phyloP scores from a whole-genome alignment of 2,329 filamentous ascomycete genomes.

The Aspergillus novoparasiticus region DNA sequence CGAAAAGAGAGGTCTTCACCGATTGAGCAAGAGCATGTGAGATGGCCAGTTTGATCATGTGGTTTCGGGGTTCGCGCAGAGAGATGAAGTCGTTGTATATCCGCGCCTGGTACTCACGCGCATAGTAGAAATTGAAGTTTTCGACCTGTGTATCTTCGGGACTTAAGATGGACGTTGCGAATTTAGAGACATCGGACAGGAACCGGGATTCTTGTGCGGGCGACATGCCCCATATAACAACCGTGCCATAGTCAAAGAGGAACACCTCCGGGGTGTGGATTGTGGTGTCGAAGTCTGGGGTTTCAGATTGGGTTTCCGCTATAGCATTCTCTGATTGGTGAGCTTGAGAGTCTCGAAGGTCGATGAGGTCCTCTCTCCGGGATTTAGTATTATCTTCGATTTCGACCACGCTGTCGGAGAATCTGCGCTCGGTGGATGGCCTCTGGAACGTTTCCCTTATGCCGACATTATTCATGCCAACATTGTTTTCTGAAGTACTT shows the following conservation, averaged over 20 bases:
- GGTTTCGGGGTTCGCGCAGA: slow-evolving; percentile 87
- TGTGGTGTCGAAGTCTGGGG: slow-evolving; percentile 78
- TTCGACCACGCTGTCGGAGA: slow-evolving; percentile 68
- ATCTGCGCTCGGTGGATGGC: slow-evolving; percentile 64
- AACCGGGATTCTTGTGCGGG: slow-evolving; percentile 86
- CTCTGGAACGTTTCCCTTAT: slow-evolving; percentile 28
- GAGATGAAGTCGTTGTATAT: slow-evolving; percentile 99
- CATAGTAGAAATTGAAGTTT: slow-evolving; percentile 99
- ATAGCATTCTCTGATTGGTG: slow-evolving; percentile 27
- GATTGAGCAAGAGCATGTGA: slow-evolving; percentile 94
- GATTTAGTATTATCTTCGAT: slow-evolving; percentile 61
- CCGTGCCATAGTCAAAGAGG: slow-evolving; percentile 94
- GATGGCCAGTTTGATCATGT: slow-evolving; percentile 97
- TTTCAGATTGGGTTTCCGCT: slow-evolving; percentile 30
- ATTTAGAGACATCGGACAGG: slow-evolving; percentile 90
- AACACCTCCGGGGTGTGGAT: slow-evolving; percentile 95
- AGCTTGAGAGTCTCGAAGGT: slow-evolving; percentile 54
- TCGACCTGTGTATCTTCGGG: slow-evolving; percentile 91
- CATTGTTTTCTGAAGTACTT: slow-evolving; percentile 39
- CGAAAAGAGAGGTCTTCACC: slow-evolving; percentile 96
- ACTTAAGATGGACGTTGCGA: slow-evolving; percentile 86
- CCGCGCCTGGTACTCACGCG: slow-evolving; percentile 91
- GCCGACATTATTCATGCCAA: slow-evolving; percentile 40
- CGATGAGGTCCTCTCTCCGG: slow-evolving; percentile 64
- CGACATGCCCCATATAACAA: slow-evolving; percentile 98